Base-by-base conservation (phyloP, 306 rosid genomes). In the Lathyrus sativus region DNA sequence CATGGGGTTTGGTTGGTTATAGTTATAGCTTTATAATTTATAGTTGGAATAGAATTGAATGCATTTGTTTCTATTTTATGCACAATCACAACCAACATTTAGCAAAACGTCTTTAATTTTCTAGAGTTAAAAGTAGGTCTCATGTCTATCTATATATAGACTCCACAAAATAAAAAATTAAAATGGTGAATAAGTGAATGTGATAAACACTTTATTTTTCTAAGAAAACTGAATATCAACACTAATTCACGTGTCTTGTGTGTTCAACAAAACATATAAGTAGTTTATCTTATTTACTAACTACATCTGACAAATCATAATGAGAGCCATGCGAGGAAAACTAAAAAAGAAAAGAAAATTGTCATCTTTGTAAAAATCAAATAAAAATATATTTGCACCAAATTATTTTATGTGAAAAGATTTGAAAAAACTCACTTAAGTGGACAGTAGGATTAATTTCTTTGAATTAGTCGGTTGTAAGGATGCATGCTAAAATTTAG, bases 111-210 rank as follows among this genome's bases (percentile, higher is more conserved):
- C 35, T 62, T 1, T 35, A 50, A n/a, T 72, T 38, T 53, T 12
- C n/a, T 6, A 7, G 12, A 37, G 8, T 15, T 54, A 54, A 53
- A 39, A 42, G 8, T 26, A 53, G 46, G 45, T 11, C 35, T 26
- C 61, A 51, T 41, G 17, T 41, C 48, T 49, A 5, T 1, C 6
- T 33, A 33, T 33, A 6, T 1, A 2, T 53, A 3, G 3, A 11
- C 46, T 73, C 74, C 79, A 75, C 51, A 75, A 75, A 67, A 24
- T 4, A 74, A 50, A 12, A 14, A 51, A 19, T 5, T 1, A 19
- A 51, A 49, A 17, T 9, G 26, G 22, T 49, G 26, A 49, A 15
- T 17, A 48, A 15, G 10, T 48, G 10, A 53, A 18, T n/a, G 29
- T 26, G 2, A 39, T 39, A 31, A 62, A 4, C 35, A 31, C 35